These are phyloP conservation scores for Claviceps pazoutovae DNA, from an alignment of 2,329 filamentous ascomycete genomes.

Conservation along the genomic window DNA sequence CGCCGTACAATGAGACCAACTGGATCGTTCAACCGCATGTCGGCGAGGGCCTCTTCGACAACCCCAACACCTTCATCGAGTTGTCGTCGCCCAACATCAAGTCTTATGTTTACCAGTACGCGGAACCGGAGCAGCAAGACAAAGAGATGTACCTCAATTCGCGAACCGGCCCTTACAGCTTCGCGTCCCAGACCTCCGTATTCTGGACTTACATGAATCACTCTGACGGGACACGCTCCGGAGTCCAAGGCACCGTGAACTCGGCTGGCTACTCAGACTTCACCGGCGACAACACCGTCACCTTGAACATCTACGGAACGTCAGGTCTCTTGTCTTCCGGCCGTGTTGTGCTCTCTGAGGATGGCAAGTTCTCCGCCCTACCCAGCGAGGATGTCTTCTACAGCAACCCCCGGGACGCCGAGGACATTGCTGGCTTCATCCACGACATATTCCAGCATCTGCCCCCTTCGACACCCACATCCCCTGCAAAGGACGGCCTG, in stretches of 20 bases:
- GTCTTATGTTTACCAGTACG: conserved; percentile 35
- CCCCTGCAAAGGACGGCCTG: conserved; percentile 22
- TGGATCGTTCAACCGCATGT: conserved; percentile 37
- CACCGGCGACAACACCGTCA: conserved; percentile 31
- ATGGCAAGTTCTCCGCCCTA: conserved; percentile 27
- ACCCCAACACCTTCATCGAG: conserved; percentile 41
- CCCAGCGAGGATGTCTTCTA: conserved; percentile 31
- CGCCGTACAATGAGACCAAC: conserved; percentile 15
- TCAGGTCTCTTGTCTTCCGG: conserved; percentile 37
- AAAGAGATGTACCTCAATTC: conserved; percentile 30
- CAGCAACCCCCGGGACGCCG: conserved; percentile 30
- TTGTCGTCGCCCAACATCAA: conserved; percentile 26
- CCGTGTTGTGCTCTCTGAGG: conserved; percentile 26
- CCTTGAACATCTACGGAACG: conserved; percentile 43
- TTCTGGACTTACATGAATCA: conserved; percentile 37
- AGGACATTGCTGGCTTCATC: conserved; percentile 36
- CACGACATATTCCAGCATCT: conserved; percentile 33
- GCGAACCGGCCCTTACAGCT: conserved; percentile 37
- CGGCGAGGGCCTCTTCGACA: conserved; percentile 38
- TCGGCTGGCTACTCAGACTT: conserved; percentile 28
- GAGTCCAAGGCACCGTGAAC: conserved; percentile 39
- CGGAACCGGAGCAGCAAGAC: conserved; percentile 26
- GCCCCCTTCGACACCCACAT: conserved; percentile 9
- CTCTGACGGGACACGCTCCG: conserved; percentile 25
- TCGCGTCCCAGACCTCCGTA: conserved; percentile 36